Evolutionary conservation across 2,329 filamentous ascomycete species (phyloP).

Genomic region (Penicillium capsulatum): DNA sequence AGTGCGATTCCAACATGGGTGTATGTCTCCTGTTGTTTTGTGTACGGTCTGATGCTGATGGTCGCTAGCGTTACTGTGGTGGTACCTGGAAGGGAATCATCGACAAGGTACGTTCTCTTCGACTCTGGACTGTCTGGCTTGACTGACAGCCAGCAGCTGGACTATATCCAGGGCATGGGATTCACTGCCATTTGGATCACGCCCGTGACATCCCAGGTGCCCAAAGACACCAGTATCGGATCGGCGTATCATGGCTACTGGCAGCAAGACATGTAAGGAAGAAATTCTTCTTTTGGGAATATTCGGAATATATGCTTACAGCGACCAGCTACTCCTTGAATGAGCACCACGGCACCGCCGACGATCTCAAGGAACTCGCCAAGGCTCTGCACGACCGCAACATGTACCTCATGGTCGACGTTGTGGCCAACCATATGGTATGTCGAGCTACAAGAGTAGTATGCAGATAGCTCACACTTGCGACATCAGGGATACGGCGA

Average conservation of each 20-base stretch:
- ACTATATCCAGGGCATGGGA: conserved; percentile 48
- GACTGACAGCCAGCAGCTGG: conserved; percentile 26
- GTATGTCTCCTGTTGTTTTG: too few species aligned
- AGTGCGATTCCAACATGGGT: conserved; percentile 25
- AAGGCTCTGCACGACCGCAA: conserved; percentile 51
- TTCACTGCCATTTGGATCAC: conserved; percentile 51
- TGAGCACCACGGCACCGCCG: conserved; percentile 54
- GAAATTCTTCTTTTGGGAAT: not conserved
- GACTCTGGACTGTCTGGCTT: too few species aligned
- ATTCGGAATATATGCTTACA: not conserved
- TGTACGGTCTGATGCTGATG: too few species aligned
- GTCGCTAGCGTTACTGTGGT: conserved; percentile 46
- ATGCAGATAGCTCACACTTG: not conserved
- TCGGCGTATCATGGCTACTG: conserved; percentile 49
- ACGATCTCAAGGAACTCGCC: conserved; percentile 57
- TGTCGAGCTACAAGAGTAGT: not conserved
- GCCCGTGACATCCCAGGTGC: conserved; percentile 40
- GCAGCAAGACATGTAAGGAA: conserved; percentile 42
- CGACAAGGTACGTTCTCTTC: conserved; percentile 21
- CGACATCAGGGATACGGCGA: conserved; percentile 12
- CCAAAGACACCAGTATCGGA: conserved; percentile 34
- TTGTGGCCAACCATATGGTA: conserved; percentile 40
- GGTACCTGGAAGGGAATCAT: conserved; percentile 50
- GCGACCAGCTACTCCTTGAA: conserved; percentile 51
- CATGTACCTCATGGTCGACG: conserved; percentile 61